phyloP scores from a whole-genome alignment of 2,329 filamentous ascomycete genomes.

The Fusarium liriodendri region DNA sequence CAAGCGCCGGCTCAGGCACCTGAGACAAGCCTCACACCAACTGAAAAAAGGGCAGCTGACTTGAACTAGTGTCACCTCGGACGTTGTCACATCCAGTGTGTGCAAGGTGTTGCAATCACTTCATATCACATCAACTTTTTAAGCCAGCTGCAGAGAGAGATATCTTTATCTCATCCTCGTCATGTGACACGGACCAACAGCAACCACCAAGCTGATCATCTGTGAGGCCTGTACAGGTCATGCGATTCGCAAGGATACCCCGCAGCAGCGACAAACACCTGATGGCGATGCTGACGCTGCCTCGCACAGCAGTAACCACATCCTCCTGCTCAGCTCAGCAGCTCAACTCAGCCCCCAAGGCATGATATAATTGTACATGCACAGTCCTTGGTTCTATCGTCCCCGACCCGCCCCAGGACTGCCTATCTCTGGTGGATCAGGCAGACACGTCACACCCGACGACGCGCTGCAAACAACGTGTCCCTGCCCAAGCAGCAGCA shows the following conservation, averaged over 20 bases:
- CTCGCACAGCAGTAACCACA: not conserved
- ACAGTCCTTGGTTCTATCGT: constrained; percentile 10
- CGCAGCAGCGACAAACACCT: not conserved
- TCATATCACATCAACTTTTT: not conserved
- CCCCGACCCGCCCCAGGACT: constrained; percentile 16
- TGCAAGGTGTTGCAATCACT: not conserved
- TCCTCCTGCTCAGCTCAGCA: not conserved
- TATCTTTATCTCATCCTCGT: not conserved
- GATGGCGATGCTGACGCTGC: not conserved
- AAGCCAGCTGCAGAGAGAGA: not conserved
- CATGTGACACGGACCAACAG: constrained; percentile 26
- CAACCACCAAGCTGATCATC: constrained; percentile 7
- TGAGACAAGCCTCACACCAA: not conserved
- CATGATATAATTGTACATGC: constrained; percentile 27
- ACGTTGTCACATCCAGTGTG: not conserved
- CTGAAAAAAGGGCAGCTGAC: not conserved
- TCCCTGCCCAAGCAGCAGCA: constrained; percentile 9
- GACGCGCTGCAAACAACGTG: constrained; percentile 2
- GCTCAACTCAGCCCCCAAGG: not conserved
- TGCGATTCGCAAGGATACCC: constrained; percentile 11
- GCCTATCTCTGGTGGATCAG: constrained; percentile 36
- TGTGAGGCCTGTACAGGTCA: constrained; percentile 10
- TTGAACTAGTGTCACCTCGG: not conserved
- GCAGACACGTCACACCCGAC: constrained; percentile 40
- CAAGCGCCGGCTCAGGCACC: not conserved